Base-by-base conservation (phyloP, 352 stramenopile genomes). In the Thalassiosira hispida region DNA sequence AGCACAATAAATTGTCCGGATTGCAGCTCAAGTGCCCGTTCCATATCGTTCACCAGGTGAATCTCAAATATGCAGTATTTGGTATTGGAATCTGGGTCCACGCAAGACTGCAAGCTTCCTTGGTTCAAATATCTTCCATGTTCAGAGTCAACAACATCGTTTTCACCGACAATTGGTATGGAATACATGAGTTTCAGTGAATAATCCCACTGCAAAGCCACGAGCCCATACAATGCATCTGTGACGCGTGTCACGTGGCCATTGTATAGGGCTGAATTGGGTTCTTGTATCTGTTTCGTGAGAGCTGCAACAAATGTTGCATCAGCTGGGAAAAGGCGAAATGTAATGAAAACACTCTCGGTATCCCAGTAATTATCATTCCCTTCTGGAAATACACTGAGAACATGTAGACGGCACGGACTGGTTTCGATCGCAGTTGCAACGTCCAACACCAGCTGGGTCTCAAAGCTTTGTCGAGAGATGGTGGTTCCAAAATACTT, bases 391-490 rank as follows among this genome's bases (percentile, higher is more conserved):
- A 55, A 31, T 1, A 89, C 66, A 63, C 55, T 56, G 11, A 51
- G 66, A n/a, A 89, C 51, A 35, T 87, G 71, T 29, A 89, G 29
- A 25, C 72, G 71, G 25, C 87, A 90, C 20, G 81, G 69, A 49
- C 77, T 86, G 14, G 93, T 90, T 23, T 86, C 81, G 7, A 90
- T 40, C 1, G 88, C 77, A 31, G 53, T 38, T 23, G 80, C 56
- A 55, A 95, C 47, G 77, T 95, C 91, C 11, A 93, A 65, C 2
- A 95, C 67, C 52, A 95, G 94, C 73, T 95, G 91, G 56, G 89
- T 93, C 25, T 87, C 84, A 51, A 95, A 95, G 11, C 73, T 91
- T 65, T 94, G 83, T 46, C 77, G 60, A 9, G 90, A 85, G 31
- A 94, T 90, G 2, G 79, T 88, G 6, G 75, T 57, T 47, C 91